Conservation (phyloP, 179 eudicot genomes). For the Camellia oleifera region DNA sequence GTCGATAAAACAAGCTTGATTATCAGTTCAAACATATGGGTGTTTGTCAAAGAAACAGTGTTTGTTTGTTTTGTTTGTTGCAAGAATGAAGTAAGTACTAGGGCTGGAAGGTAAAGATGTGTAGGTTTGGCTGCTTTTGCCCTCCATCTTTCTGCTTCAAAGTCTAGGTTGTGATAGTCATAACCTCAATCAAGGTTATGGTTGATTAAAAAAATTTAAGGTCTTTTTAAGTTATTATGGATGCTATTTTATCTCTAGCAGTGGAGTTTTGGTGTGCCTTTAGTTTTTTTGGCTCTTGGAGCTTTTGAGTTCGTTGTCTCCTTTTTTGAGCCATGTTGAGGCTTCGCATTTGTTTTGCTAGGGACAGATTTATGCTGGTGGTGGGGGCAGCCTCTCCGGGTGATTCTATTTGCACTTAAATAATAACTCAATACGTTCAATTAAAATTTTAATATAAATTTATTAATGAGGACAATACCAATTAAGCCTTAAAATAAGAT, state of each 20-base stretch:
- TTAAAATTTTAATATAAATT: no score
- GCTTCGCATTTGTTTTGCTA: no score
- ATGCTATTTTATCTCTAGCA: not conserved
- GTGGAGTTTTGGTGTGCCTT: constrained; percentile 1
- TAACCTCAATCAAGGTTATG: not conserved
- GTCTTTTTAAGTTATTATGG: not conserved
- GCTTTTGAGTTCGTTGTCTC: no score
- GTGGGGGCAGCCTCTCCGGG: no score
- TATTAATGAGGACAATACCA: no score
- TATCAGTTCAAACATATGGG: not conserved
- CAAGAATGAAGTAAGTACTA: not conserved
- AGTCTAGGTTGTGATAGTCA: not conserved
- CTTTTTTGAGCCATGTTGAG: no score
- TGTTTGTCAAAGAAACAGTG: not conserved
- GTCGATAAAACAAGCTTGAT: not conserved
- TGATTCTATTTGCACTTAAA: no score
- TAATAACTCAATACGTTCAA: no score
- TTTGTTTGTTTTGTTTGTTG: not conserved
- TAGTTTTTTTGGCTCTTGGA: not conserved
- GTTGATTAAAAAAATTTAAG: not conserved
- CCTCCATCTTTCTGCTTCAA: not conserved
- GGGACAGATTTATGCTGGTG: no score
- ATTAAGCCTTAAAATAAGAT: no score
- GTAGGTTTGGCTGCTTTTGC: not conserved
- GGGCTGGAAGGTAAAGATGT: not conserved